These are phyloP conservation scores for Favolaschia claudopus DNA, from an alignment of 768 basidiomycete genomes.

Conservation along the genomic window DNA sequence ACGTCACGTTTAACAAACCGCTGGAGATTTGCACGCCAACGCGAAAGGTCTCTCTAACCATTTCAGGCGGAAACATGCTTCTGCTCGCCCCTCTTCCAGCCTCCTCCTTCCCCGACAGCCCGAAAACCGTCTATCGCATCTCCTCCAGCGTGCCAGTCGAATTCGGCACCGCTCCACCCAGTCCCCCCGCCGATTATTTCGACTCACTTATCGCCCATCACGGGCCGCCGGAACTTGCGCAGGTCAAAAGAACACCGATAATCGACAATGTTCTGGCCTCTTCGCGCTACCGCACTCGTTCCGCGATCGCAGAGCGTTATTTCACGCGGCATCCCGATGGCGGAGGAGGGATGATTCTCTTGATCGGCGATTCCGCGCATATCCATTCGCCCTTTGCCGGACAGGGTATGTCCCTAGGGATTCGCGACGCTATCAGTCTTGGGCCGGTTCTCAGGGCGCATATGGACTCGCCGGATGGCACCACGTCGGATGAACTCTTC, in stretches of 20 bases:
- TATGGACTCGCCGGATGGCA: too few relatives aligned
- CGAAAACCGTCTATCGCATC: slow-evolving; percentile 32
- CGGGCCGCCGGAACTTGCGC: slow-evolving; percentile 42
- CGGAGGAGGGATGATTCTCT: background rate
- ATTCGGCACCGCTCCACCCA: background rate
- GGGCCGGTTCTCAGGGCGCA: slow-evolving; percentile 44
- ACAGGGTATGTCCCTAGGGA: slow-evolving; percentile 65
- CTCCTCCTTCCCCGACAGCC: slow-evolving; percentile 26
- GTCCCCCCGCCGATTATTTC: slow-evolving; percentile 30
- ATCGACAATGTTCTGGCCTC: slow-evolving; percentile 52
- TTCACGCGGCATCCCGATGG: slow-evolving; percentile 34
- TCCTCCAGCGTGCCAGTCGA: background rate
- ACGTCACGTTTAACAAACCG: slow-evolving; percentile 46
- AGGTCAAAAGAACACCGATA: too few relatives aligned
- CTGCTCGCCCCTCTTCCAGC: slow-evolving; percentile 46
- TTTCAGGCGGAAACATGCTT: slow-evolving; percentile 37
- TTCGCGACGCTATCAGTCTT: slow-evolving; percentile 59
- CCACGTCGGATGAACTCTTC: too few relatives aligned
- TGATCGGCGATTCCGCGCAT: slow-evolving; percentile 58
- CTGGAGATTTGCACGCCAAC: slow-evolving; percentile 31
- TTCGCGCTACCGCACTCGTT: slow-evolving; percentile 53
- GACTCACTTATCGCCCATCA: slow-evolving; percentile 51
- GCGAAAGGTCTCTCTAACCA: slow-evolving; percentile 33
- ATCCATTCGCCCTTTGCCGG: slow-evolving; percentile 64
- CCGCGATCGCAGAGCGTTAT: slow-evolving; percentile 49